Conservation (phyloP, 352 stramenopile species). For the Thraustochytrium striatum region DNA sequence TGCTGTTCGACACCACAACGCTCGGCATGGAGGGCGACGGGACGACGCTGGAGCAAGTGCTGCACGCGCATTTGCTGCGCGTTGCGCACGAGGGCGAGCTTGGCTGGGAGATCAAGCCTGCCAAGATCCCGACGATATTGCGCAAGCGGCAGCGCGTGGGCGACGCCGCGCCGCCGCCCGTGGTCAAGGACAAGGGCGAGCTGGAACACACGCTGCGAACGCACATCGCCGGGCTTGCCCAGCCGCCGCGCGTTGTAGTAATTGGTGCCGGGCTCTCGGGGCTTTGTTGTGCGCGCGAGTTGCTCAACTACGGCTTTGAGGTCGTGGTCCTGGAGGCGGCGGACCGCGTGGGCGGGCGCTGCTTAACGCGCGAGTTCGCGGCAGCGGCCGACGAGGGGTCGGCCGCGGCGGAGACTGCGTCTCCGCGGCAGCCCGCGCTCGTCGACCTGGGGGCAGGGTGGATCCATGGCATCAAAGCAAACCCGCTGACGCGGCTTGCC, state of each 20-base stretch:
- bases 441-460: background rate
- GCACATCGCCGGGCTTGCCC: background rate
- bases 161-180: background rate
- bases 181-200: background rate
- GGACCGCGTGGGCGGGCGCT: background rate
- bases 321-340: conserved; percentile 1
- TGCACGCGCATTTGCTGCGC: background rate
- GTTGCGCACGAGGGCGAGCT: background rate
- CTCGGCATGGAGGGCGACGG: background rate
- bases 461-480: background rate
- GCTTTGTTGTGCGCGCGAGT: background rate
- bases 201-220: background rate
- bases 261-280: conserved; percentile 14
- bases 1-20: background rate
- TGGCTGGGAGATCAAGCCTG: background rate
- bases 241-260: background rate
- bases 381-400: background rate
- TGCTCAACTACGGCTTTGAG: background rate
- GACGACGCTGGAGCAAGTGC: background rate
- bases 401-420: background rate
- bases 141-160: background rate
- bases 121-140: background rate
- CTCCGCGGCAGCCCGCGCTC: background rate
- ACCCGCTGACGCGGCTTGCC: background rate
- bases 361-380: background rate